Base-by-base conservation (phyloP, 495 filamentous ascomycete species). In the Tricharina praecox region DNA sequence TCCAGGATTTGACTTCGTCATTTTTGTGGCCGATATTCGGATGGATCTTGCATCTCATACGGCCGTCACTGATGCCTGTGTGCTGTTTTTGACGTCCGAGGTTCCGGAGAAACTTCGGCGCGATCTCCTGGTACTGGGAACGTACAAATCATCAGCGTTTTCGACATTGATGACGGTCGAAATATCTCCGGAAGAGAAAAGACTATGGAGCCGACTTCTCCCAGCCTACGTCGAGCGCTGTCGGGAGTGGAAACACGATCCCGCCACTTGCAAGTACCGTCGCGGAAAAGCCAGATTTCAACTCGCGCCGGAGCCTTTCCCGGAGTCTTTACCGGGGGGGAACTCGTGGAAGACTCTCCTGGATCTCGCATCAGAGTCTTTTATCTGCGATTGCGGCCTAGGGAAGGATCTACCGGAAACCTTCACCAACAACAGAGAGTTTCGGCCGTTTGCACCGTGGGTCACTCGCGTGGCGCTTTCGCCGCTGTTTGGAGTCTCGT, bases 221-320 rank as follows among this genome's bases (percentile, higher is more conserved):
- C 64, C 72, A 1, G 66, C 67, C 2, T 57, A 68, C 24, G 67
- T 63, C 5, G 74, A 78, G 54, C 65, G 74, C 4, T 77, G 73
- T 47, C 63, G 74, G 15, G 66, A 62, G 7, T 77, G 70, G 69
- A 48, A 54, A 1, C 74, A 78, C n/a, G n/a, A n/a, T n/a, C 18
- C 50, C 1, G 47, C 53, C 0, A 42, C 45, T 5, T 78, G 74
- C 52, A 67, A 72, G 53, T 78, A 77, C 49, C n/a, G n/a, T n/a
- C n/a, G n/a, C n/a, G n/a, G n/a, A n/a, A n/a, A n/a, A n/a, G n/a
- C n/a, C n/a, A n/a, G n/a, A n/a, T n/a, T n/a, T n/a, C n/a, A n/a
- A n/a, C n/a, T n/a, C n/a, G n/a, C n/a, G n/a, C n/a, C n/a, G n/a
- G n/a, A n/a, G n/a, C n/a, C n/a, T n/a, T n/a, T n/a, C n/a, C n/a